A percentile compares a stretch with the other conserved stretches of the same genome.
These are phyloP conservation scores for Neodidymelliopsis sp. DNA, from an alignment of 2,329 filamentous ascomycete species.

Conservation along the genomic window DNA sequence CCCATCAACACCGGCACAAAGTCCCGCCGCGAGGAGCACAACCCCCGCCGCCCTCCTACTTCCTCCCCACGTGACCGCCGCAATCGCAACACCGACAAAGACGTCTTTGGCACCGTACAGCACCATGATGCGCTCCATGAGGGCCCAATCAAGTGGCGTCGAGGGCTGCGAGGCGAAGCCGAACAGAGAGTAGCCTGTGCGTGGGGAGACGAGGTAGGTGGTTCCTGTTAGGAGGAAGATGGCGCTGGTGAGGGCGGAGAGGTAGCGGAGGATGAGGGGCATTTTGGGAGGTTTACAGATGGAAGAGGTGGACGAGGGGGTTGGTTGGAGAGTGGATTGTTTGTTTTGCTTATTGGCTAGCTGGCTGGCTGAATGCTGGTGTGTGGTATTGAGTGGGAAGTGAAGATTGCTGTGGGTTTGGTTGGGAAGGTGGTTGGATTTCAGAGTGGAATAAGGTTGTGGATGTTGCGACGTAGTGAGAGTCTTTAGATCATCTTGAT, in stretches of 20 bases:
- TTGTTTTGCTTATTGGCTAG: no score
- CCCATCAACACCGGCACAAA: conserved; percentile 58
- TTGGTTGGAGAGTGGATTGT: no score
- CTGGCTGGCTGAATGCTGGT: no score
- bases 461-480: no score
- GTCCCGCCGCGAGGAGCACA: conserved; percentile 53
- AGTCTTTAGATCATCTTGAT: no score
- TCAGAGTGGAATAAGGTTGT: no score
- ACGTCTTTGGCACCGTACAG: conserved; percentile 60
- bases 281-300: no score
- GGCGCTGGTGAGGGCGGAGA: conserved; percentile 33
- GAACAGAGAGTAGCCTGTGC: conserved; percentile 49
- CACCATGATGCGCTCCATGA: conserved; percentile 56
- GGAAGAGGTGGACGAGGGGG: no score
- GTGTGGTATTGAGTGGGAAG: no score
- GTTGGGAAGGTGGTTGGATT: no score
- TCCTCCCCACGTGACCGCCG: conserved; percentile 49
- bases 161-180: conserved; percentile 40
- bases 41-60: conserved; percentile 52
- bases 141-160: conserved; percentile 40
- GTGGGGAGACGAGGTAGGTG: conserved; percentile 51
- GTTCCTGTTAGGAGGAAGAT: conserved; percentile 49
- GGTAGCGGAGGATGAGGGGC: conserved; percentile 12
- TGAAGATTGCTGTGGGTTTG: no score
- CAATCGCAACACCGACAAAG: conserved; percentile 57